phyloP scores from a whole-genome alignment of 345 rosid genomes.

The Anastatica hierochuntica region DNA sequence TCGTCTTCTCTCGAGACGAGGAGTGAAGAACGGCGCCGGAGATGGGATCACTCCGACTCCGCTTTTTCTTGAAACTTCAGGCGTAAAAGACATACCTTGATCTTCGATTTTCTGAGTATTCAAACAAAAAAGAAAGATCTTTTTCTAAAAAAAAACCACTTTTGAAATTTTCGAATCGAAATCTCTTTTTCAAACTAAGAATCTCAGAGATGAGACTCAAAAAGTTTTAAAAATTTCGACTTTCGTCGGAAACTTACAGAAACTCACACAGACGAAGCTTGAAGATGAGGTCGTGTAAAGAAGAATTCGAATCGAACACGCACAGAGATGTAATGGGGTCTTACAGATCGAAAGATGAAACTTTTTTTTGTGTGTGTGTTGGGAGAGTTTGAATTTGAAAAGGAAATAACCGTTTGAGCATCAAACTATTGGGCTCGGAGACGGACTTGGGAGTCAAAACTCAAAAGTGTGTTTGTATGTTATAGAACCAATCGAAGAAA shows the following conservation, averaged over 20 bases:
- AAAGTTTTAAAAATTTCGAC: too few species aligned
- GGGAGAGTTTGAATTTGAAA: background rate
- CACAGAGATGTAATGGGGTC: background rate
- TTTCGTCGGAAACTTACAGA: too few species aligned
- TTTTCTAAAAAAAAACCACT: background rate
- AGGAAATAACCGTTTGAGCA: constrained; percentile 15
- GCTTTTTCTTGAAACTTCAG: constrained; percentile 50
- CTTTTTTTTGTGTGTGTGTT: too few species aligned
- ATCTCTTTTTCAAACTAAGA: too few species aligned
- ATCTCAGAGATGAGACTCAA: too few species aligned
- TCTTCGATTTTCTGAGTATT: background rate
- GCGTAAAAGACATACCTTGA: constrained; percentile 52
- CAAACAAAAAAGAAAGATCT: too few species aligned
- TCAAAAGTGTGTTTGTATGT: background rate
- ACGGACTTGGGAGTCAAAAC: background rate
- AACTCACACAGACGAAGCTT: too few species aligned
- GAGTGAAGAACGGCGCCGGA: constrained; percentile 78
- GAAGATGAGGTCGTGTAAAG: too few species aligned
- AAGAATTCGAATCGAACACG: background rate
- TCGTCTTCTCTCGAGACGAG: constrained; percentile 78
- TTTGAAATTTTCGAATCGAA: background rate
- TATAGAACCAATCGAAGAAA: background rate
- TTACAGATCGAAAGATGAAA: constrained; percentile 6
- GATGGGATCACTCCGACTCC: constrained; percentile 63
- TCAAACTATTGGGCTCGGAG: background rate